These are phyloP conservation scores for Excoecaria cochinchinensis DNA, from an alignment of 345 rosid genomes.

Conservation along the genomic window DNA sequence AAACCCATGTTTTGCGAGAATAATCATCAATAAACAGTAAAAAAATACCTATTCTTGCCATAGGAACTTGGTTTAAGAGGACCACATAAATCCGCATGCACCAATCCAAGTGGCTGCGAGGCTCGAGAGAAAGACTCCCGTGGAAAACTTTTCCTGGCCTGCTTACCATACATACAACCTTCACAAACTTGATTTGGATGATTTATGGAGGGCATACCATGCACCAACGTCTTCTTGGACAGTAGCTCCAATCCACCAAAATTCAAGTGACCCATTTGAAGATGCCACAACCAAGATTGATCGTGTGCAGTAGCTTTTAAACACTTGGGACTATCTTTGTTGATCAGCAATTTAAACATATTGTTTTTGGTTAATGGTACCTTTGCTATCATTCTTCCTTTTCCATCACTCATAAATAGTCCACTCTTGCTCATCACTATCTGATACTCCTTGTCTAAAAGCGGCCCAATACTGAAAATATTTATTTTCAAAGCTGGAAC, in stretches of 20 bases:
- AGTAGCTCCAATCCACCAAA: not conserved
- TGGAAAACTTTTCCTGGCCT: not conserved
- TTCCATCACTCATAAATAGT: constrained; percentile 5
- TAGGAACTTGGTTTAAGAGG: not conserved
- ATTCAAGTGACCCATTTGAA: constrained; percentile 1
- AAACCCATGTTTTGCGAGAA: not conserved
- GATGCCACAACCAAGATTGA: constrained; percentile 4
- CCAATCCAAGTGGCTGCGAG: too few species aligned
- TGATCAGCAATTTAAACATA: not conserved
- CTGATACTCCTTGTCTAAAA: not conserved
- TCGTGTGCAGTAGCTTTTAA: not conserved
- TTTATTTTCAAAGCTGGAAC: not conserved
- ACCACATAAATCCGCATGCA: not conserved
- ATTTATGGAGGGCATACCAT: not conserved
- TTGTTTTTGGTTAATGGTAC: not conserved
- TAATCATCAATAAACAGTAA: not conserved
- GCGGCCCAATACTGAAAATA: not conserved
- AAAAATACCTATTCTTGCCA: not conserved
- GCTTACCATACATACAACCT: constrained; percentile 8
- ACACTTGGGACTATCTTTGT: not conserved
- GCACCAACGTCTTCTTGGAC: not conserved
- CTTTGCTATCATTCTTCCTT: not conserved
- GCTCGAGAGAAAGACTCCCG: constrained; percentile 26
- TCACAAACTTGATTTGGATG: not conserved
- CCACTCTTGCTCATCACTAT: not conserved